Conservation (phyloP, 2,329 filamentous ascomycete species). For the Pezicula neosporulosa region DNA sequence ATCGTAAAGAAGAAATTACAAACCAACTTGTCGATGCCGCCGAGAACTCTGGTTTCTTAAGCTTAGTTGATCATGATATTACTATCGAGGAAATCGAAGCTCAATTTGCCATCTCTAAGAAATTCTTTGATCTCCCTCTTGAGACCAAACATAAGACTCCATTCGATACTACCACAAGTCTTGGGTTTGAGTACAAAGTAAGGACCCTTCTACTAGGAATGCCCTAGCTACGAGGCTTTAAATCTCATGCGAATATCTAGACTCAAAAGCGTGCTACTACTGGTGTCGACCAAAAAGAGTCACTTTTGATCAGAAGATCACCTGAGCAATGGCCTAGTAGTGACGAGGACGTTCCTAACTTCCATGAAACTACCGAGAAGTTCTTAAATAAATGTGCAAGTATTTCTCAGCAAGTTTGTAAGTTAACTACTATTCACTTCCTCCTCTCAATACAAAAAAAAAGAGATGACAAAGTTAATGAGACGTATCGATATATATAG, state of each 20-base stretch:
- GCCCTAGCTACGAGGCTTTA: neutral
- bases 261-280: neutral
- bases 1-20: constrained; percentile 48
- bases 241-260: neutral
- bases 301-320: neutral
- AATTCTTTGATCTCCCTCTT: constrained; percentile 47
- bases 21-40: constrained; percentile 45
- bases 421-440: neutral
- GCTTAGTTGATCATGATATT: constrained; percentile 43
- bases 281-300: neutral
- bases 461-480: no score
- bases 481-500: neutral
- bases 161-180: constrained; percentile 15
- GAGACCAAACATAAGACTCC: constrained; percentile 42
- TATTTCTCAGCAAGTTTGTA: neutral
- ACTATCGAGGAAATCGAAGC: constrained; percentile 38
- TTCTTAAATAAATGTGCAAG: neutral
- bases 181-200: neutral
- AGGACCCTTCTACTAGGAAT: no score
- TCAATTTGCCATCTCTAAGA: constrained; percentile 25
- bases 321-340: neutral
- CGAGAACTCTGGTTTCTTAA: constrained; percentile 55
- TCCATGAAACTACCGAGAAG: neutral
- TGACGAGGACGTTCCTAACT: neutral
- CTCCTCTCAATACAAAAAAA: no score